Percentiles rank a stretch among this genome's conserved stretches.
Conservation (phyloP, 148 eudicot genomes). For the Cornus florida region DNA sequence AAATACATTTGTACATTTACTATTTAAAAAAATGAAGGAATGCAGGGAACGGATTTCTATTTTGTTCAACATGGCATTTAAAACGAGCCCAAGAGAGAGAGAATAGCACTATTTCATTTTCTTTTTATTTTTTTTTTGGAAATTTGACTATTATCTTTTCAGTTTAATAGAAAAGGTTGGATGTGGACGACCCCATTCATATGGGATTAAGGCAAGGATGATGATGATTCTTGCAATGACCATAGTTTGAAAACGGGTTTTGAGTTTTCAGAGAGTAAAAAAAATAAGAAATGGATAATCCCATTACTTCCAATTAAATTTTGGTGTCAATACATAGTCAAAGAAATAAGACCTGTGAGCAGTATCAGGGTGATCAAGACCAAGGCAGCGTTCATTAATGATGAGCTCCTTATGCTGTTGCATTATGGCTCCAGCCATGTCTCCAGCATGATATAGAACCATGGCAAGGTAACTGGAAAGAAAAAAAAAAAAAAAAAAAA, state of each 20-base stretch:
- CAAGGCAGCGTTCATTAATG: constrained; percentile 97
- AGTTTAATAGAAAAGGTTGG: background rate
- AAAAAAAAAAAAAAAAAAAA: background rate
- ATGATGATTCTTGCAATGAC: background rate
- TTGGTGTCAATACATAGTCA: constrained; percentile 3
- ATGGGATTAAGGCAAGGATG: too few relatives aligned
- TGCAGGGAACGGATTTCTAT: background rate
- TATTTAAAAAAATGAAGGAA: too few relatives aligned
- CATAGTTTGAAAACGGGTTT: too few relatives aligned
- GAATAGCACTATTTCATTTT: background rate
- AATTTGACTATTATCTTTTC: background rate
- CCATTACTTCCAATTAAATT: background rate
- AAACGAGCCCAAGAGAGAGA: background rate
- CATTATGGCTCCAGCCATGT: constrained; percentile 96
- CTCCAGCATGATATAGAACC: constrained; percentile 98
- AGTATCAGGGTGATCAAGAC: constrained; percentile 97
- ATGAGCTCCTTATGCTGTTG: constrained; percentile 99
- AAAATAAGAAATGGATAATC: background rate
- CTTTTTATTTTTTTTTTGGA: too few relatives aligned
- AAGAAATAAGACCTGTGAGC: constrained; percentile 71
- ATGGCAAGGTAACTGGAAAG: constrained; percentile 85
- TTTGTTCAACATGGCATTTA: background rate
- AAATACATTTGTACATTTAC: background rate
- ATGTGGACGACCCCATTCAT: too few relatives aligned
- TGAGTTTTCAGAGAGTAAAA: too few relatives aligned